phyloP scores from a whole-genome alignment of 495 filamentous ascomycete genomes.

The Penicillium bialowiezense region DNA sequence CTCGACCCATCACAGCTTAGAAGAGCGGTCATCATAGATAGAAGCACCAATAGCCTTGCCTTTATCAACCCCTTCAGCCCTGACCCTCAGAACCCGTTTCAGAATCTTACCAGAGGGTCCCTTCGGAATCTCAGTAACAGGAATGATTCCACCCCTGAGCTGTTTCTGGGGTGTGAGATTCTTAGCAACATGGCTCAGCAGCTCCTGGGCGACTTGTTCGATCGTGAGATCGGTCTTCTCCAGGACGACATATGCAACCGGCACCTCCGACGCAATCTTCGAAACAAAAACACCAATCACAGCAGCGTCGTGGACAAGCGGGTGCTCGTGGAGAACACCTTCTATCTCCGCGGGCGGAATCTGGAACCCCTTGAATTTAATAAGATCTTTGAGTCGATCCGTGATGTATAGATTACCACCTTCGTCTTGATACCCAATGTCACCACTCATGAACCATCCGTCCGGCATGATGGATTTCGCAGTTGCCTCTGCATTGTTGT shows the following conservation, averaged over 20 bases:
- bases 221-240: conserved; percentile 11
- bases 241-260: conserved; percentile 65
- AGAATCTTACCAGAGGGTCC: conserved; percentile 7
- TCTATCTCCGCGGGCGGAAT: conserved; percentile 79
- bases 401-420: conserved; percentile 49
- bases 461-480: conserved; percentile 44
- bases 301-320: conserved; percentile 63
- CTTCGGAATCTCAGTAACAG: conserved; percentile 5
- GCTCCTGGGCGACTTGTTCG: conserved; percentile 21
- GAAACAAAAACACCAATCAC: conserved; percentile 64
- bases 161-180: conserved; percentile 4
- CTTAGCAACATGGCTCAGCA: neutral
- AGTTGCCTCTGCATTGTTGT: conserved; percentile 49
- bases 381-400: conserved; percentile 59
- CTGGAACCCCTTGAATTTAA: conserved; percentile 47
- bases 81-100: conserved; percentile 6
- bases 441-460: conserved; percentile 58
- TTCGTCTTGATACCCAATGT: conserved; percentile 50
- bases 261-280: conserved; percentile 64
- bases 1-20: neutral
- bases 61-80: neutral
- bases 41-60: neutral
- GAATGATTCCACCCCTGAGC: conserved; percentile 7
- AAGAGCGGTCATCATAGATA: neutral
- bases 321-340: conserved; percentile 60